Conservation (phyloP, 441 rosid species). For the Erysimum pusillum region DNA sequence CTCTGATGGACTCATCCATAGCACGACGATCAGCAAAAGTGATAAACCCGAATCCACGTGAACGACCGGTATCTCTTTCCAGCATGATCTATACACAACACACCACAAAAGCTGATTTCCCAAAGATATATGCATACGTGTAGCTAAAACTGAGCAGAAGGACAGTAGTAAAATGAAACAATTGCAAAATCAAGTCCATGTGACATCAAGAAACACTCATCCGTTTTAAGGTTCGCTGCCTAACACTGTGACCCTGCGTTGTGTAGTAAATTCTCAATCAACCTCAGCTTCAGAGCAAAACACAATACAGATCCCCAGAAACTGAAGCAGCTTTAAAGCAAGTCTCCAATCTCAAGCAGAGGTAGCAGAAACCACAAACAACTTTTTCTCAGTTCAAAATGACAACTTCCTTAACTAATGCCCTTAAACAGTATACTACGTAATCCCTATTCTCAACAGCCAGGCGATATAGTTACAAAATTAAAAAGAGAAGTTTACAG, state of each 20-base stretch:
- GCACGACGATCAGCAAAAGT: slow-evolving; percentile 94
- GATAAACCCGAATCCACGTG: slow-evolving; percentile 97
- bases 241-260: slow-evolving; percentile 33
- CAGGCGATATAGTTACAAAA: slow-evolving; percentile 27
- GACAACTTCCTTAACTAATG: not conserved
- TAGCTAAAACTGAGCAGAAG: slow-evolving; percentile 37
- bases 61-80: slow-evolving; percentile 96
- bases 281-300: slow-evolving; percentile 39
- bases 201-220: slow-evolving; percentile 35
- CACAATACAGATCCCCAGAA: slow-evolving; percentile 37
- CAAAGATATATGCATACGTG: slow-evolving; percentile 43
- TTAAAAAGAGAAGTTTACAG: slow-evolving; percentile 40
- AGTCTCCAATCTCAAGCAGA: slow-evolving; percentile 36
- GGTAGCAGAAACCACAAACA: slow-evolving; percentile 27
- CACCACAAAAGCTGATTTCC: slow-evolving; percentile 50
- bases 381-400: slow-evolving; percentile 25
- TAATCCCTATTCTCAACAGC: slow-evolving; percentile 18
- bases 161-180: slow-evolving; percentile 37
- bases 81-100: slow-evolving; percentile 83
- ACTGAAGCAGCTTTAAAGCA: slow-evolving; percentile 41
- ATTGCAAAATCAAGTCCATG: slow-evolving; percentile 36
- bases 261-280: slow-evolving; percentile 22
- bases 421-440: slow-evolving; percentile 23
- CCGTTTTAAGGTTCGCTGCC: slow-evolving; percentile 29
- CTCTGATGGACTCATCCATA: slow-evolving; percentile 95